Evolutionary conservation across 2,329 filamentous ascomycete species (phyloP).

Genomic region (Phoma herbarum): DNA sequence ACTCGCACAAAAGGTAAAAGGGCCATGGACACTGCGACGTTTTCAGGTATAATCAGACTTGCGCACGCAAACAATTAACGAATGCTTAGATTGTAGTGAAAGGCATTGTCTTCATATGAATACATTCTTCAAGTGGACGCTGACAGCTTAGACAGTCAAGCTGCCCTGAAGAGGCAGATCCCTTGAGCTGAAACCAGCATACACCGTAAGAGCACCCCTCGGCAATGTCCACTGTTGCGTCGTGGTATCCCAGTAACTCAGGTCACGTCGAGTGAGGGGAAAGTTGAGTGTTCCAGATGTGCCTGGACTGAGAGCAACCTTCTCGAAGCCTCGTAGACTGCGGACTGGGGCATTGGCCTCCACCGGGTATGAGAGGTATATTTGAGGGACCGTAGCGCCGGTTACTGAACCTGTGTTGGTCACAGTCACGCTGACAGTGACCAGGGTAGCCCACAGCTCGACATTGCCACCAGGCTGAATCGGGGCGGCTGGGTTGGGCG

Average conservation of each 20-base stretch:
- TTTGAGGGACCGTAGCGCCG: conserved; percentile 63
- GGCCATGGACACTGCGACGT: neutral
- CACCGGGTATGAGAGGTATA: conserved; percentile 62
- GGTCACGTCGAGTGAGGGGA: conserved; percentile 57
- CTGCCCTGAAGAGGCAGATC: conserved; percentile 23
- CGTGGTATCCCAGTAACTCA: conserved; percentile 61
- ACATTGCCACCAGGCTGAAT: conserved; percentile 61
- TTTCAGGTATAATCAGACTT: neutral
- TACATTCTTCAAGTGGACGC: too few species aligned
- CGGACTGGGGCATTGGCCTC: conserved; percentile 47
- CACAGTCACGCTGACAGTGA: conserved; percentile 58
- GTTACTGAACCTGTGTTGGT: conserved; percentile 60
- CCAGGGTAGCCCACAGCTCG: conserved; percentile 63
- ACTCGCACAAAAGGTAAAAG: neutral
- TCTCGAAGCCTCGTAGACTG: conserved; percentile 59
- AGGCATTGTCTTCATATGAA: neutral
- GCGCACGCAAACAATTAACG: neutral
- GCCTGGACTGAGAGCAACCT: conserved; percentile 56
- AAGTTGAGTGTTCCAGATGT: conserved; percentile 56
- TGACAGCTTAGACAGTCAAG: neutral
- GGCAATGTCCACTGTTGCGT: conserved; percentile 56
- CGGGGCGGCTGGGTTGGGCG: conserved; percentile 27
- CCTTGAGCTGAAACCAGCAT: conserved; percentile 42
- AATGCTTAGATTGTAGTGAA: neutral
- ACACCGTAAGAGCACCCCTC: conserved; percentile 23